A percentile compares a stretch with the other conserved stretches of the same genome.
Conservation (phyloP, 352 stramenopile species). For the Pythium plurisporium region DNA sequence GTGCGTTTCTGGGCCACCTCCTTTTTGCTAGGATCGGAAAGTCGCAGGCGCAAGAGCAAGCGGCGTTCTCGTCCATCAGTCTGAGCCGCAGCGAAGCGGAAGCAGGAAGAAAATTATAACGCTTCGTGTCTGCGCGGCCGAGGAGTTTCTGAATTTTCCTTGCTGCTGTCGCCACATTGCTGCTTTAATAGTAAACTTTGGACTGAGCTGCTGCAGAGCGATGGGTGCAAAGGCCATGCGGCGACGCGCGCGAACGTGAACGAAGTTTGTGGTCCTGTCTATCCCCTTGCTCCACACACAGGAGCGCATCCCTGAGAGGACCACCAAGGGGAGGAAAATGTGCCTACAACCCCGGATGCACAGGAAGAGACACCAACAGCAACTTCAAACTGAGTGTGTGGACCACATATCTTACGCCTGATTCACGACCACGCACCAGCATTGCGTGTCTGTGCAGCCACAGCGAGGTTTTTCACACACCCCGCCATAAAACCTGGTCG, state of each 20-base stretch:
- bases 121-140: conserved; percentile 6
- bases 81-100: neutral
- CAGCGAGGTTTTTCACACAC: neutral
- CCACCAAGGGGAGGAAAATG: too few species aligned
- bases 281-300: neutral
- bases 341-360: too few species aligned
- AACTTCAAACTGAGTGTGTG: conserved; percentile 15
- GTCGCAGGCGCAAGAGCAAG: neutral
- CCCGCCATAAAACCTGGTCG: conserved; percentile 1
- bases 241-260: neutral
- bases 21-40: too few species aligned
- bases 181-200: too few species aligned
- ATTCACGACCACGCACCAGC: conserved; percentile 3
- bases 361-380: conserved; percentile 10
- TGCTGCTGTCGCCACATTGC: conserved; percentile 5
- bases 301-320: too few species aligned
- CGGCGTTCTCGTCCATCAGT: neutral
- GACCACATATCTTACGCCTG: conserved; percentile 15
- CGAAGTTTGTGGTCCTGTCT: neutral
- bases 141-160: conserved; percentile 1
- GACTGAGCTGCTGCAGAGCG: neutral
- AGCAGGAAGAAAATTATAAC: conserved; percentile 1
- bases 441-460: conserved; percentile 2
- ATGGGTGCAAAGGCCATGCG: conserved; percentile 2
- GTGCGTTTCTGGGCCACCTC: too few species aligned